Percentiles rank a stretch among this genome's conserved stretches.
Evolutionary conservation across 2,329 filamentous ascomycete genomes (phyloP).

Genomic region (Aspergillus japonicus): DNA sequence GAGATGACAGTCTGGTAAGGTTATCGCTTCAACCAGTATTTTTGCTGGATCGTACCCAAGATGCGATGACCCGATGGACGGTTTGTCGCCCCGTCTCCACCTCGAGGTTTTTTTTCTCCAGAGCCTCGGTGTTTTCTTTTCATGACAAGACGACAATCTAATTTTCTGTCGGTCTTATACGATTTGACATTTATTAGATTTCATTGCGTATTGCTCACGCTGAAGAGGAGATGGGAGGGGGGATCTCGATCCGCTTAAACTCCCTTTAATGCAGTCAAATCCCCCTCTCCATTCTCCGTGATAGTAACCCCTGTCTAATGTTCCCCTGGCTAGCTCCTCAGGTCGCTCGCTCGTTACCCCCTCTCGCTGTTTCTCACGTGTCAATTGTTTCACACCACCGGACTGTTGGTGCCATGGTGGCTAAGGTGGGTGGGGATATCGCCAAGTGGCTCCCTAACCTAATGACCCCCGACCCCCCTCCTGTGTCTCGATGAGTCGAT

Average conservation of each 20-base stretch:
- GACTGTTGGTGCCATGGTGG: neutral
- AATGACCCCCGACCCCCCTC: constrained; percentile 3
- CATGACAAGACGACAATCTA: neutral
- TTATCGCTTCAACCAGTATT: constrained; percentile 1
- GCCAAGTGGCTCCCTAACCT: constrained; percentile 27
- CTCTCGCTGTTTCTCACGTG: neutral
- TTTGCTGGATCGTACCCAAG: constrained; percentile 2
- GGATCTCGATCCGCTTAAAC: neutral
- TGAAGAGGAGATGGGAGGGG: neutral
- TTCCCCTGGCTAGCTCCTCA: neutral
- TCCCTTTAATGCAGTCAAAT: neutral
- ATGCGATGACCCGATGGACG: neutral
- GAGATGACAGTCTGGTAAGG: constrained; percentile 1
- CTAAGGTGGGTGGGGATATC: constrained; percentile 22
- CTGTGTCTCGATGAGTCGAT: constrained; percentile 14
- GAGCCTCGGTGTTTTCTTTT: neutral
- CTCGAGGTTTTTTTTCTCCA: neutral
- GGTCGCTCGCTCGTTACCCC: neutral
- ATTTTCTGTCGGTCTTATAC: neutral
- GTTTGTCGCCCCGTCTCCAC: constrained; percentile 1
- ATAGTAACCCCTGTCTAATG: neutral
- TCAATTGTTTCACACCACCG: neutral
- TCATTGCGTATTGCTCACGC: neutral
- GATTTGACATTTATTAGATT: neutral
- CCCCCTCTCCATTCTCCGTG: neutral